Evolutionary conservation across 108 stramenopile genomes (phyloP).

Genomic region (Cyclotella sp.): DNA sequence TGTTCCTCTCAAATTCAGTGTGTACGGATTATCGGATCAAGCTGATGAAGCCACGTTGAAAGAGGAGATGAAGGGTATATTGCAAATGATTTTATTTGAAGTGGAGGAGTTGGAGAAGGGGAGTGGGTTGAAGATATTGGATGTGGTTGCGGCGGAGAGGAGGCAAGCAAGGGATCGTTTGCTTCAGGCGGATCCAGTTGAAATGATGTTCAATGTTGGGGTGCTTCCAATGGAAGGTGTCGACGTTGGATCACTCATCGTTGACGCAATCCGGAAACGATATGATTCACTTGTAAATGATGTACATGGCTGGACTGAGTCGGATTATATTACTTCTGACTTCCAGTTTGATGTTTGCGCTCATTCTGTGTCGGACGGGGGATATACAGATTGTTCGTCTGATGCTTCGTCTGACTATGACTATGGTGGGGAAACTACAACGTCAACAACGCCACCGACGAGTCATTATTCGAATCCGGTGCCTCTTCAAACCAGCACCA

Average conservation of each 20-base stretch:
- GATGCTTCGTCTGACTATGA: background rate
- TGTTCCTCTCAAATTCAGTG: constrained; percentile 11
- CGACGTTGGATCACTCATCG: background rate
- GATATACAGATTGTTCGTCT: constrained; percentile 2
- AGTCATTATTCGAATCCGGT: background rate
- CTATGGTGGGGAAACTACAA: background rate
- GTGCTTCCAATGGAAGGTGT: constrained; percentile 8
- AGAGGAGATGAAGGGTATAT: constrained; percentile 4
- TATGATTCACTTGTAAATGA: constrained; percentile 6
- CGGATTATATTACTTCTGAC: constrained; percentile 6
- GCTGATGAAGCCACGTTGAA: background rate
- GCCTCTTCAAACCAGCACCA: background rate
- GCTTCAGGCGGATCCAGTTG: background rate
- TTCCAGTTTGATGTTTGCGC: constrained; percentile 18
- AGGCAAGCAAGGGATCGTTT: background rate
- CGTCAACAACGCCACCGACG: background rate
- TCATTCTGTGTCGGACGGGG: background rate
- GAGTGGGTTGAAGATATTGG: constrained; percentile 14
- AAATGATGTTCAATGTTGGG: constrained; percentile 6
- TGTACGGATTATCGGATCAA: background rate
- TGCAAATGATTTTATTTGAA: constrained; percentile 19
- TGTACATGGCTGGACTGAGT: constrained; percentile 8
- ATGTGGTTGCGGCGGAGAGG: constrained; percentile 2
- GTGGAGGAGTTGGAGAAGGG: constrained; percentile 10
- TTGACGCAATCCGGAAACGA: constrained; percentile 1